Evolutionary conservation across 139 green algal species (phyloP), one percentile per base, ranked within the genome.

Genomic region (Chlamydomonas applanata): DNA sequence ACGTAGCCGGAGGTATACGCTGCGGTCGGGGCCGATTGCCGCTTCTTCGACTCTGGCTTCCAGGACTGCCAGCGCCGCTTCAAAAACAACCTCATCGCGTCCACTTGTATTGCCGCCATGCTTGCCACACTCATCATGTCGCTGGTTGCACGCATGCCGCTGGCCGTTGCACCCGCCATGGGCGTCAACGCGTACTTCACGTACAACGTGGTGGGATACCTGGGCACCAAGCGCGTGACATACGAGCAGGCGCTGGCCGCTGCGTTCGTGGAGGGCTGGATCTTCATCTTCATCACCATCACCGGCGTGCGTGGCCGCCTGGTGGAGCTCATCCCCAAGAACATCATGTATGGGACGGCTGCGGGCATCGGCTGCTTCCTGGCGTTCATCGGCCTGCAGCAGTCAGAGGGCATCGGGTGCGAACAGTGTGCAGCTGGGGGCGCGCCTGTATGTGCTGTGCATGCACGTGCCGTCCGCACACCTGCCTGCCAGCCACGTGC

Each of bases 351-450:
- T 52, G 77, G 88, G 30, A 73, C 67, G 9, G 67, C 82, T 9
- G 88, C 85, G 0, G 91, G 91, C 61, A 97, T 95, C 67, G 91
- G 91, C 45, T 69, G 90, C 35, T 91, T 95, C 79, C 88, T 97
- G 57, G 85, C 87, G 1, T 89, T 89, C 79, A 92, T 94, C 1
- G 91, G 89, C 9, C 74, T 95, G 62, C 83, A 94, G 77, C 45
- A 67, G 29, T 71, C 72, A 49, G 78, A 96, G 73, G 91, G 92
- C 66, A 79, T 95, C 13, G 90, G 87, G 40, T 49, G 40, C 40
- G n/a, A n/a, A n/a, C n/a, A n/a, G n/a, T n/a, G n/a, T n/a, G n/a
- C n/a, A n/a, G n/a, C n/a, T n/a, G n/a, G n/a, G n/a, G n/a, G n/a
- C n/a, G 40, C 11, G 40, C 40, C 40, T 49, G 40, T 49, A 49